Base-by-base conservation (phyloP, 2,329 filamentous ascomycete genomes). In the Clathrospora elynae region DNA sequence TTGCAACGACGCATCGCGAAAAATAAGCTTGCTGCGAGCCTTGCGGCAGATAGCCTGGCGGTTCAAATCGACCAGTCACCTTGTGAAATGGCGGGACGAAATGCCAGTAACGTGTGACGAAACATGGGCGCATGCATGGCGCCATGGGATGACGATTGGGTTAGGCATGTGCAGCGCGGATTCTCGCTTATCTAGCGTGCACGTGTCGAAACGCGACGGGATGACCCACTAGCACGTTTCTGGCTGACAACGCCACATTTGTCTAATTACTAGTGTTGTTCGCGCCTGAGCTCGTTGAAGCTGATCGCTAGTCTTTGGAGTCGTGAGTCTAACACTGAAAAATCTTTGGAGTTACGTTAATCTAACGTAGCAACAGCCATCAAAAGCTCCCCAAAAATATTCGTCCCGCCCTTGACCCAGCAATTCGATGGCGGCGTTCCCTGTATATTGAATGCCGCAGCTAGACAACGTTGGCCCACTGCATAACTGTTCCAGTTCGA, bases 31-130 rank as follows among this genome's bases (percentile, higher is more conserved):
- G 35, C 13, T 29, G n/a, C 34, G 37, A 44, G 37, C 37, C 43
- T 51, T 44, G 35, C 39, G 39, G 44, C 40, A 42, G 43, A 37
- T 26, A 10, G 32, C 52, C 43, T 49, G 45, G 55, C 46, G 39
- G 47, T 42, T 51, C 35, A 17, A 20, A 31, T 35, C 22, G 31
- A 42, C 55, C 55, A 58, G 42, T 58, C 39, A 51, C 26, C 39
- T 35, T 14, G n/a, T 22, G 26, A 28, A 39, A 29, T 18, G 28
- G 49, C 41, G 35, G 25, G 30, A 33, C 17, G 29, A 36, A 45
- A 38, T 35, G 32, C 38, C 19, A 34, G 38, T 45, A 36, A 49
- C 37, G 47, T 50, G 51, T 56, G 48, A 56, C 49, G 34, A 29
- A 30, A 16, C 28, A 35, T 28, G 41, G 35, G 38, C 31, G 22